These are phyloP conservation scores for Acacia confusa DNA, from an alignment of 306 rosid species.

Conservation along the genomic window DNA sequence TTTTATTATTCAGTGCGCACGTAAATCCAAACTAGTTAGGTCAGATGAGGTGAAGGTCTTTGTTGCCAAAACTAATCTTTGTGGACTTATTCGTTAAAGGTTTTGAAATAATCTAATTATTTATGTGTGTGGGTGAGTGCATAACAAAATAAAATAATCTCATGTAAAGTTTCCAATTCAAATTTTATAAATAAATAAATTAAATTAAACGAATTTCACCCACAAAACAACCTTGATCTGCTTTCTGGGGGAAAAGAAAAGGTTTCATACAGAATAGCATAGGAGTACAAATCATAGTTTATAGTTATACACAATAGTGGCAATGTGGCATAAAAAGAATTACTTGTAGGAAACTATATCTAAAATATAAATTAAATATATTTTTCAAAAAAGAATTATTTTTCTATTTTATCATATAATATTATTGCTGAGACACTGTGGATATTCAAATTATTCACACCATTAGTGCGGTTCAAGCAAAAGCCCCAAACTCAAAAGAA, in stretches of 20 bases:
- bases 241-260: background rate
- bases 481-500: background rate
- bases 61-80: background rate
- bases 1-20: constrained; percentile 21
- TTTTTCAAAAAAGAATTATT: background rate
- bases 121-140: background rate
- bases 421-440: background rate
- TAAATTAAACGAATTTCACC: background rate
- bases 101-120: background rate
- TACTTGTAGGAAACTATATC: background rate
- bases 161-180: background rate
- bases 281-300: background rate
- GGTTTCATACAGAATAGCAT: background rate
- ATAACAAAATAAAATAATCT: background rate
- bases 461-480: background rate
- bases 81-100: background rate
- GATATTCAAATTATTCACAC: background rate
- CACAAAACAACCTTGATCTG: background rate
- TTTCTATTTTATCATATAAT: background rate
- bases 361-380: background rate
- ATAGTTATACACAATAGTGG: background rate
- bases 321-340: background rate
- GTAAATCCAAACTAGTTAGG: constrained; percentile 17
- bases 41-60: constrained; percentile 10
- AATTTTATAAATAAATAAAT: background rate